Percentiles rank a stretch among this genome's conserved stretches.
Evolutionary conservation across 2,329 filamentous ascomycete species (phyloP).

Genomic region (Davidsoniella virescens): DNA sequence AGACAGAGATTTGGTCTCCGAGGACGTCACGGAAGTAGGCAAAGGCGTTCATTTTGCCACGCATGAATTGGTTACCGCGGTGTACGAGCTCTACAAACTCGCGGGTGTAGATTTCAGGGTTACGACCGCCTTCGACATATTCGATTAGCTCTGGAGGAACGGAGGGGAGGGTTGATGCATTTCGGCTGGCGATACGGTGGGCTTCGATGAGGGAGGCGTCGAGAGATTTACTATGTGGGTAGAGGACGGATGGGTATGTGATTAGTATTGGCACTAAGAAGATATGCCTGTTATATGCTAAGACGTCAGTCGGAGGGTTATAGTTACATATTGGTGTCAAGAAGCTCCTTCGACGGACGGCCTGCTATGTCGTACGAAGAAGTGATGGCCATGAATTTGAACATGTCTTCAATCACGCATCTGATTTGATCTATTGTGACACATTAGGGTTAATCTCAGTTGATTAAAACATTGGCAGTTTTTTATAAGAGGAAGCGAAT

Average conservation of each 20-base stretch:
- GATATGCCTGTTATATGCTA: not conserved
- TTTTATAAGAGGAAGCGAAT: not conserved
- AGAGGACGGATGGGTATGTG: not conserved
- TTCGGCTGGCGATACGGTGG: slow-evolving; percentile 26
- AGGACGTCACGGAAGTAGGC: slow-evolving; percentile 43
- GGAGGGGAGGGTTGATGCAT: slow-evolving; percentile 26
- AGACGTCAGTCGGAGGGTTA: not conserved
- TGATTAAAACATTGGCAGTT: not conserved
- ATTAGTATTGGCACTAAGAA: not conserved
- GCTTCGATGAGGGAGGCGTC: slow-evolving; percentile 24
- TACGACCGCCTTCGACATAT: slow-evolving; percentile 55
- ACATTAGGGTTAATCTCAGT: not conserved
- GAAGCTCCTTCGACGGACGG: slow-evolving; percentile 37
- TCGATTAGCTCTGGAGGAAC: slow-evolving; percentile 47
- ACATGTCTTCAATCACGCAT: slow-evolving; percentile 46
- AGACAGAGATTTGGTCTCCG: slow-evolving; percentile 38
- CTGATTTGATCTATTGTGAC: slow-evolving; percentile 36
- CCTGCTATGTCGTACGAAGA: slow-evolving; percentile 39
- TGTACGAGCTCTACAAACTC: slow-evolving; percentile 56
- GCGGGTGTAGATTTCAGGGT: slow-evolving; percentile 58
- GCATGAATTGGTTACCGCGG: slow-evolving; percentile 48
- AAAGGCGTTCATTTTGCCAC: slow-evolving; percentile 48
- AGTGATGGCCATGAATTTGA: slow-evolving; percentile 46
- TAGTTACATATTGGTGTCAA: slow-evolving; percentile 34
- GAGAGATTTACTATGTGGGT: slow-evolving; percentile 22